Evolutionary conservation across 2,329 filamentous ascomycete species (phyloP).

Genomic region (Scedosporium boydii): DNA sequence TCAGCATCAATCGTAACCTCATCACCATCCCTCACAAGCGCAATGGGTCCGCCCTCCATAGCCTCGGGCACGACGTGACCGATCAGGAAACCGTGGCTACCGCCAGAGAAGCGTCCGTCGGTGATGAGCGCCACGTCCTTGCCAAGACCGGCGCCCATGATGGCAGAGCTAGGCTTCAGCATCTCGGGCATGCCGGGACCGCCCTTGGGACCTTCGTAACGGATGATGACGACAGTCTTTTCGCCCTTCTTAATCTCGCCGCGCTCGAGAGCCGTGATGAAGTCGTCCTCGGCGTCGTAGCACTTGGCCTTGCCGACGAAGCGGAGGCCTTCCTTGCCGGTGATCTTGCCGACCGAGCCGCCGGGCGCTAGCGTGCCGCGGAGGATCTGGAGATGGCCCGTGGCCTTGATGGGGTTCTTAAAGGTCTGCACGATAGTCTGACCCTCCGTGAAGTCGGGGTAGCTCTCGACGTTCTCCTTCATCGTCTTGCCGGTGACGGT

Average conservation of each 20-base stretch:
- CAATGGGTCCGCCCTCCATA: constrained; percentile 76
- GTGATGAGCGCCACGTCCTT: constrained; percentile 67
- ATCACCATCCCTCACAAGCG: constrained; percentile 72
- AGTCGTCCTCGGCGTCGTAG: constrained; percentile 74
- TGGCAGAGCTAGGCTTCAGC: constrained; percentile 81
- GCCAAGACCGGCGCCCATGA: constrained; percentile 82
- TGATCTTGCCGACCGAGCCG: constrained; percentile 88
- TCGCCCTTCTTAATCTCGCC: constrained; percentile 76
- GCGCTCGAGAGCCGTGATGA: constrained; percentile 67
- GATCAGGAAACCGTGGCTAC: constrained; percentile 78
- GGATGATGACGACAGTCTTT: constrained; percentile 83
- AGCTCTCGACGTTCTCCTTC: constrained; percentile 72
- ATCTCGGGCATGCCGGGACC: constrained; percentile 94
- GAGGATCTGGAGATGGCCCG: constrained; percentile 83
- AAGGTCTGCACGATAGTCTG: constrained; percentile 77
- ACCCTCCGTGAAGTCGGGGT: constrained; percentile 62
- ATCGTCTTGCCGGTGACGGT: constrained; percentile 88
- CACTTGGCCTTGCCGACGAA: constrained; percentile 76
- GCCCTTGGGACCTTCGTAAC: constrained; percentile 89
- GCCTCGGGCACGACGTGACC: constrained; percentile 84
- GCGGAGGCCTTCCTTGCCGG: constrained; percentile 78
- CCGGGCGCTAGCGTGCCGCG: constrained; percentile 76
- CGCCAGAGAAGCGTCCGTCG: constrained; percentile 69
- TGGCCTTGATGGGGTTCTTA: constrained; percentile 74
- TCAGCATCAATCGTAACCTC: constrained; percentile 75